These are phyloP conservation scores for Cyberlindnera saturnus DNA, from an alignment of 805 yeast species.

Conservation along the genomic window DNA sequence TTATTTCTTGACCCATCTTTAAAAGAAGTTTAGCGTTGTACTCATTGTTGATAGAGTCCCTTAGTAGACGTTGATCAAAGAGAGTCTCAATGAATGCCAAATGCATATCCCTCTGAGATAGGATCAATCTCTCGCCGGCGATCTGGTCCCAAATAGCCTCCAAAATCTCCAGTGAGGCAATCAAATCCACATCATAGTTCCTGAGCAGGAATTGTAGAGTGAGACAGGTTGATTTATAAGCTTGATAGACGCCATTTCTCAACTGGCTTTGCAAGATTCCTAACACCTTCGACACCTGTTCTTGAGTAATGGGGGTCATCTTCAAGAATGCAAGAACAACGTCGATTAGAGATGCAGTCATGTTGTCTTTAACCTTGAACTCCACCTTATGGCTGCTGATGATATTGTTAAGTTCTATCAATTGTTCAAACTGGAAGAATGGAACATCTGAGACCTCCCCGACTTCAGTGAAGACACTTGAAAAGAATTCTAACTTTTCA, in stretches of 20 bases:
- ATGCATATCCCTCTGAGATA: constrained; percentile 64
- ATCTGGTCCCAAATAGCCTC: constrained; percentile 52
- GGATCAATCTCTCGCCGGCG: constrained; percentile 50
- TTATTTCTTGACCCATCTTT: constrained; percentile 36
- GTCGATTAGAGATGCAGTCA: constrained; percentile 23
- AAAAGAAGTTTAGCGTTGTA: constrained; percentile 20
- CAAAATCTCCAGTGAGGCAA: constrained; percentile 29
- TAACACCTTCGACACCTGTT: constrained; percentile 15
- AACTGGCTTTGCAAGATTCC: constrained; percentile 13
- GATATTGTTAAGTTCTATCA: constrained; percentile 6
- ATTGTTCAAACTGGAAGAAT: constrained; percentile 10
- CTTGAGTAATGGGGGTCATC: constrained; percentile 13
- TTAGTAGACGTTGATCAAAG: constrained; percentile 37
- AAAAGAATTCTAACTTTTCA: constrained; percentile 26
- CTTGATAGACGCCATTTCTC: constrained; percentile 8
- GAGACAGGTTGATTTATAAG: constrained; percentile 10
- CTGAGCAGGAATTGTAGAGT: constrained; percentile 14
- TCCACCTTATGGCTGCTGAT: background rate
- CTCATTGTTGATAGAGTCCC: constrained; percentile 27
- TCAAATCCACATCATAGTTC: constrained; percentile 17
- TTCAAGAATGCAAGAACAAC: constrained; percentile 18
- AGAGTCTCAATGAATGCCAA: constrained; percentile 45
- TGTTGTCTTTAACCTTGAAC: constrained; percentile 27
- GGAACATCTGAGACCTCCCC: constrained; percentile 8
- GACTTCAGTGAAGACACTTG: constrained; percentile 15